Percentiles rank a stretch among this genome's conserved stretches.
Conservation (phyloP, 805 yeast species). For the Dipodascus albidus region DNA sequence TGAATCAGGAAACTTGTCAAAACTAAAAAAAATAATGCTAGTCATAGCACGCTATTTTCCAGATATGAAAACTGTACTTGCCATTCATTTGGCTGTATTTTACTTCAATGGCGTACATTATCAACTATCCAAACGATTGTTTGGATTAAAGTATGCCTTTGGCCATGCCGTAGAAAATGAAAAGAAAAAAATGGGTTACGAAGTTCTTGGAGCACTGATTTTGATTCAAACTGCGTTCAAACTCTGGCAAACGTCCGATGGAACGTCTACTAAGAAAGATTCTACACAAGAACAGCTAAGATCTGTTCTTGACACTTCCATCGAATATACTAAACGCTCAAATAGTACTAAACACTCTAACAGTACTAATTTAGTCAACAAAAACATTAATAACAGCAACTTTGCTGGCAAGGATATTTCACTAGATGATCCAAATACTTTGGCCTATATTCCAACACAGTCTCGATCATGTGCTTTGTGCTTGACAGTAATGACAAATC, state of each 20-base stretch:
- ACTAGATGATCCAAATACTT: conserved; percentile 40
- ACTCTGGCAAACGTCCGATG: conserved; percentile 10
- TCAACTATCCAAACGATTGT: conserved; percentile 60
- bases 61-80: conserved; percentile 33
- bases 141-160: conserved; percentile 66
- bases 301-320: not conserved
- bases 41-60: not conserved
- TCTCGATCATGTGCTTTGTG: conserved; percentile 81
- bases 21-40: not conserved
- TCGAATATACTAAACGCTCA: not conserved
- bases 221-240: conserved; percentile 18
- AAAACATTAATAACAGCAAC: not conserved
- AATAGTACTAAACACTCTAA: not conserved
- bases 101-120: conserved; percentile 78
- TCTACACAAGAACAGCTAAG: conserved; percentile 5
- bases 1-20: conserved; percentile 3
- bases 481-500: conserved; percentile 65
- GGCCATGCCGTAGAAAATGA: conserved; percentile 24
- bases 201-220: conserved; percentile 45
- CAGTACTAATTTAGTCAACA: not conserved
- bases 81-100: conserved; percentile 68
- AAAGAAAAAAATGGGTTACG: conserved; percentile 39
- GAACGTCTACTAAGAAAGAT: not conserved
- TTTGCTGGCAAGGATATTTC: conserved; percentile 28
- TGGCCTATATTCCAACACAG: conserved; percentile 58